Evolutionary conservation across 2,329 filamentous ascomycete species (phyloP), one percentile per base, ranked within the genome.

Genomic region (Fusarium sublunatum): DNA sequence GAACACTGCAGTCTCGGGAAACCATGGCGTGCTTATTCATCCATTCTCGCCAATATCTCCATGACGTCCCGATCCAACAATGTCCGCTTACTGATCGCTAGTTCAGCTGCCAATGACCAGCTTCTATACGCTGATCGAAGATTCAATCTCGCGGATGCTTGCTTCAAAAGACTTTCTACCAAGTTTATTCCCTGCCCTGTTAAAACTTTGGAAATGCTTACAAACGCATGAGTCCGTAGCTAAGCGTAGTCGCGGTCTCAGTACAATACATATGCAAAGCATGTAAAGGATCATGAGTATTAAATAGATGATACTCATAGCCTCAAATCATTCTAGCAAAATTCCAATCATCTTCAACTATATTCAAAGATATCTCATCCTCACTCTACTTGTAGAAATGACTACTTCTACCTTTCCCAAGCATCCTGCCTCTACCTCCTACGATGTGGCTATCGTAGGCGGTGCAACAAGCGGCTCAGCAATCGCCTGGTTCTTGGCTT

Each of bases 401-500:
- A 7, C 9, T 8, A 49, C 34, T 41, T 5, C 42, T 22, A 38
- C 31, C 15, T 44, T 58, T 19, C 22, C 44, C 25, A 29, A 10
- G 11, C 36, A 22, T 24, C 44, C 49, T 15, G 13, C 7, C 22
- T 53, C 19, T 10, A 2, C 2, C 28, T 10, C 4, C 11, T 61
- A 61, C 13, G 49, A 61, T 13, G 49, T 59, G 0, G 49, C 11
- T 6, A 55, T 61, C 22, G 22, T 59, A 36, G 50, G 49, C 8
- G 58, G 55, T 2, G 58, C 54, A 22, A 61, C 55, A 32, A 61
- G 55, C 9, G 58, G 55, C 4, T 61, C 58, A 6, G 58, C 49
- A 9, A 51, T 59, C 4, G 58, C 55, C 9, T 59, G 49, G 55
- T 61, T 43, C 15, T 55, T 59, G n/a, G 36, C 38, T 5, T 50